Base-by-base conservation (phyloP, 2,329 filamentous ascomycete genomes). In the Aureobasidium sp. region DNA sequence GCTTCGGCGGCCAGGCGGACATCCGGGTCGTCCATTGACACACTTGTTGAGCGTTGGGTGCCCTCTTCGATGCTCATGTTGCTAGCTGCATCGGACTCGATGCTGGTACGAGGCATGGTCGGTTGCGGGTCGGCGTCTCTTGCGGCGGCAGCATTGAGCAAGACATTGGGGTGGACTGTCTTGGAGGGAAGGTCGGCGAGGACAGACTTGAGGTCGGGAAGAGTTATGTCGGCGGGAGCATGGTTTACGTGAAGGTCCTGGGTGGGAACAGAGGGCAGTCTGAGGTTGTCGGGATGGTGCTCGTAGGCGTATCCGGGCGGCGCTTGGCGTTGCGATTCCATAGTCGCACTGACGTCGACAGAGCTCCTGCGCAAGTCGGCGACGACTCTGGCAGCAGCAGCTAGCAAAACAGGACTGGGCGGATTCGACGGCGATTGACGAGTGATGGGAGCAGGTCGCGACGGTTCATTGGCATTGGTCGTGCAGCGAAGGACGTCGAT, bases 1-100 rank as follows among this genome's bases (percentile, higher is more conserved):
- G 79, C 79, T 69, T 82, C 78, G 22, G 78, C 79, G 6, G 79
- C 79, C 55, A 79, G 70, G 20, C 78, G 72, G 63, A 80, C 78
- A 63, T 80, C 76, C 15, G 76, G 74, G 63, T 80, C 78, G 27
- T 80, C 78, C 66, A 79, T 74, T 44, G 76, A 79, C 39, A 77
- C 65, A 61, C 77, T 79, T 56, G 72, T 72, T 45, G 76, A 74
- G 52, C 77, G 68, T 45, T 63, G 62, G 3, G 52, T 65, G 5
- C 72, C 70, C 20, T 78, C 73, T 44, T 77, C 75, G 17, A 69
- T 68, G 65, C 76, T 78, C 67, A 74, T 72, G 25, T 76, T 71
- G 65, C 77, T 79, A 27, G 73, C 75, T 7, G 72, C 76, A 62
- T 79, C 74, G 66, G 76, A 65, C 31, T 76, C 74, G 25, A 66